These are phyloP conservation scores for Circinella umbellata DNA, from an alignment of 371 early-diverging fungal species.

Conservation along the genomic window DNA sequence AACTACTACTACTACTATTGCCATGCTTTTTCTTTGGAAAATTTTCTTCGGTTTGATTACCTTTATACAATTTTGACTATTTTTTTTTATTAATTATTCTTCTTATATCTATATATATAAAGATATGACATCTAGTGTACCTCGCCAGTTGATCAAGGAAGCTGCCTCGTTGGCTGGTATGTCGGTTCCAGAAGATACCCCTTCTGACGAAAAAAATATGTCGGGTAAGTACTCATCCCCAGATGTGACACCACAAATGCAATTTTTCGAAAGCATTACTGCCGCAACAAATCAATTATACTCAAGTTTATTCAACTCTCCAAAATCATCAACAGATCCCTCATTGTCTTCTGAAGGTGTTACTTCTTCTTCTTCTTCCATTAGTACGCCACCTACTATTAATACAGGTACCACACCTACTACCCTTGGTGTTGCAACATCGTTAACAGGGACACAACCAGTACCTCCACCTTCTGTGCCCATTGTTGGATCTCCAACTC, in stretches of 20 bases:
- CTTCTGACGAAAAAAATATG: not conserved
- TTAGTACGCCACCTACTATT: not conserved
- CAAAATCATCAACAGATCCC: not conserved
- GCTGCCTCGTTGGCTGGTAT: slow-evolving; percentile 22
- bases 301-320: not conserved
- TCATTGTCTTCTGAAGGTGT: not conserved
- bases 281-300: not conserved
- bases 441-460: not conserved
- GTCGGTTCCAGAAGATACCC: not conserved
- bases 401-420: not conserved
- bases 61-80: no score
- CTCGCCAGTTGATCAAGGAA: slow-evolving; percentile 20
- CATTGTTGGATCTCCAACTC: no score
- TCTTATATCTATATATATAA: not conserved
- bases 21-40: not conserved
- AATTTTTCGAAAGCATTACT: not conserved
- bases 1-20: not conserved
- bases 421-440: not conserved
- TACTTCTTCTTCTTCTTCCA: not conserved
- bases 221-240: slow-evolving; percentile 6
- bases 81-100: not conserved
- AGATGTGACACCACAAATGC: no score
- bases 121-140: not conserved
- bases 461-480: not conserved
- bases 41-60: no score